These are phyloP conservation scores for Scedosporium dehoogii DNA, from an alignment of 2,329 filamentous ascomycete species.

Conservation along the genomic window DNA sequence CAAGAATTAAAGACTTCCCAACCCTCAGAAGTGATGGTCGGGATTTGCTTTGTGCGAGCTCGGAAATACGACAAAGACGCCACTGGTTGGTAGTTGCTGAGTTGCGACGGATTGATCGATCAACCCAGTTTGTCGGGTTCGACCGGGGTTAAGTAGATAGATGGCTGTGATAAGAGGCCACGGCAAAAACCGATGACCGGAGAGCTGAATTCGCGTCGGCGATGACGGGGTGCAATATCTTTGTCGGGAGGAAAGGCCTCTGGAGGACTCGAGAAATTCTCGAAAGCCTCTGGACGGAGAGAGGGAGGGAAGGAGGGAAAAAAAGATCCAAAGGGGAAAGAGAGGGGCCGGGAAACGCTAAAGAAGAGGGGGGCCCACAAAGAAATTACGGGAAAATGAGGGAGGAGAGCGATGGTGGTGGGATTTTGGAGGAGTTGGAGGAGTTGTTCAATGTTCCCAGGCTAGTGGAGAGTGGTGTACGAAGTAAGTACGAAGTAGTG, in stretches of 20 bases:
- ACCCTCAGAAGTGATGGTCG: too few relatives aligned
- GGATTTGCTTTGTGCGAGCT: too few relatives aligned
- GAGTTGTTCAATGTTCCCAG: not conserved
- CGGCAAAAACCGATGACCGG: not conserved
- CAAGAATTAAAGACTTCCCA: too few relatives aligned
- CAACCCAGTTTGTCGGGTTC: too few relatives aligned
- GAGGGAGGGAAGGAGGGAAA: not conserved
- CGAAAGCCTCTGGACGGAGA: not conserved
- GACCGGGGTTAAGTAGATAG: too few relatives aligned
- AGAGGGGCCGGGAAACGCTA: not conserved
- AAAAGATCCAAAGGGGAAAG: not conserved
- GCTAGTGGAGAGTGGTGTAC: too few relatives aligned
- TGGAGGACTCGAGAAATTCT: not conserved
- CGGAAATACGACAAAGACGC: too few relatives aligned
- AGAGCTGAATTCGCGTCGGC: too few relatives aligned
- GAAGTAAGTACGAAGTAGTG: too few relatives aligned
- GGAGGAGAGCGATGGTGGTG: not conserved
- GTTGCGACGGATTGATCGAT: too few relatives aligned
- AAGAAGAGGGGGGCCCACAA: not conserved
- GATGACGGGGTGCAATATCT: not conserved
- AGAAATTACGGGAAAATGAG: not conserved
- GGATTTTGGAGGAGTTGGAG: not conserved
- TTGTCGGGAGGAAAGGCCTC: not conserved
- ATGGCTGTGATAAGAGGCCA: too few relatives aligned
- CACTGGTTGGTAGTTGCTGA: too few relatives aligned